Evolutionary conservation across 371 early-diverging fungal genomes (phyloP).

Genomic region (Syncephalastrum racemosum): DNA sequence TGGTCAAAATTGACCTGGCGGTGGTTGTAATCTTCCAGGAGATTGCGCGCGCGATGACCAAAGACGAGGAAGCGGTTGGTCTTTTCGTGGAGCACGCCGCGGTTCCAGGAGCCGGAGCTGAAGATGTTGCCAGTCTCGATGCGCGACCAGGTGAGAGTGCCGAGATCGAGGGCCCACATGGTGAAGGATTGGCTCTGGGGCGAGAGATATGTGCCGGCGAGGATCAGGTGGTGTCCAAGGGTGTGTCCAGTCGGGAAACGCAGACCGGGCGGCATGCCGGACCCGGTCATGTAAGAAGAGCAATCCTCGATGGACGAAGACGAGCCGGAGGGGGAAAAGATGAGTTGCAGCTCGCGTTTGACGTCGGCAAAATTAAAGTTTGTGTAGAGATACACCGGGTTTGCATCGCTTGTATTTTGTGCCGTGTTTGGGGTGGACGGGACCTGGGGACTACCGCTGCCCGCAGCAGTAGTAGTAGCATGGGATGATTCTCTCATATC

Average conservation of each 20-base stretch:
- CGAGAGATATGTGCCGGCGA: slow-evolving; percentile 73
- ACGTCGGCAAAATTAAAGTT: slow-evolving; percentile 81
- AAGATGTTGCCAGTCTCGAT: slow-evolving; percentile 68
- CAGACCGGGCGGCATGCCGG: slow-evolving; percentile 69
- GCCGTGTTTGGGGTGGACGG: not conserved
- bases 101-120: slow-evolving; percentile 76
- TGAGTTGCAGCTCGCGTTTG: slow-evolving; percentile 69
- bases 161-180: slow-evolving; percentile 73
- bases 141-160: slow-evolving; percentile 63
- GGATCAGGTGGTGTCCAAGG: slow-evolving; percentile 70
- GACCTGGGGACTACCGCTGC: slow-evolving; percentile 8
- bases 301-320: slow-evolving; percentile 52
- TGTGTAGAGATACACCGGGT: slow-evolving; percentile 67
- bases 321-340: slow-evolving; percentile 44
- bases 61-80: slow-evolving; percentile 64
- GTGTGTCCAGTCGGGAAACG: slow-evolving; percentile 76
- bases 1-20: slow-evolving; percentile 65
- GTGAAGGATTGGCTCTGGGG: slow-evolving; percentile 64
- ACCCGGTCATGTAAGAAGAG: slow-evolving; percentile 58
- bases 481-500: not conserved
- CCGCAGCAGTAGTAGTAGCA: not conserved
- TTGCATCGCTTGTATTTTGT: not conserved
- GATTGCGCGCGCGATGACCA: slow-evolving; percentile 64
- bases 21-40: slow-evolving; percentile 72
- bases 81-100: slow-evolving; percentile 61